phyloP scores from a whole-genome alignment of 2,329 filamentous ascomycete genomes.

The Paecilomyces formosus region DNA sequence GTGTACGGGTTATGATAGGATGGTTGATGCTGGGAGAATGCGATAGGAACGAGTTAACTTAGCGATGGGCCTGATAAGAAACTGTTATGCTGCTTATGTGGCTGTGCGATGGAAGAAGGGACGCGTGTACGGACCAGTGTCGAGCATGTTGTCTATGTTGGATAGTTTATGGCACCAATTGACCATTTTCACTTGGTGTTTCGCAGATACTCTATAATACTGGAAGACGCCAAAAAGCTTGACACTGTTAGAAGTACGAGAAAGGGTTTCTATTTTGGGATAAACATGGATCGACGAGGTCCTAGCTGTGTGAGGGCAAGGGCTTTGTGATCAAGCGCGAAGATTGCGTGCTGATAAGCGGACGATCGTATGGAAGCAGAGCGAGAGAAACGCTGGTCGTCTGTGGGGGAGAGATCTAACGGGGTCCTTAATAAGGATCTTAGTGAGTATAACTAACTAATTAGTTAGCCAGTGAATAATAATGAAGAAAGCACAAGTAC shows the following conservation, averaged over 20 bases:
- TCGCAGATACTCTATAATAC: too few species aligned
- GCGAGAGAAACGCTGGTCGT: neutral
- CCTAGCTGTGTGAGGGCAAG: neutral
- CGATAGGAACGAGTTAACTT: neutral
- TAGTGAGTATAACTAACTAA: too few species aligned
- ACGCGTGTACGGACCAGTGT: too few species aligned
- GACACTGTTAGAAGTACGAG: neutral
- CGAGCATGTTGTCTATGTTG: too few species aligned
- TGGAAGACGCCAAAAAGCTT: too few species aligned
- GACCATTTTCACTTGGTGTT: too few species aligned
- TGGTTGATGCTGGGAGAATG: neutral
- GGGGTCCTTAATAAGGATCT: neutral
- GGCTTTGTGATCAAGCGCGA: neutral
- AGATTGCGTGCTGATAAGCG: neutral
- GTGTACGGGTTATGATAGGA: neutral
- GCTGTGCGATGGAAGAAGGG: too few species aligned
- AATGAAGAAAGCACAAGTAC: too few species aligned
- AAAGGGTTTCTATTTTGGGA: neutral
- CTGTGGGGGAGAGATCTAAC: neutral
- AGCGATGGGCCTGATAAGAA: too few species aligned
- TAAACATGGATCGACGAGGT: neutral
- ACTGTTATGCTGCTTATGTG: too few species aligned
- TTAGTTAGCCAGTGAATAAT: too few species aligned
- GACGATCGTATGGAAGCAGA: neutral
- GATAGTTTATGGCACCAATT: too few species aligned